Evolutionary conservation across 345 rosid genomes (phyloP).

Genomic region (Firmiana major): DNA sequence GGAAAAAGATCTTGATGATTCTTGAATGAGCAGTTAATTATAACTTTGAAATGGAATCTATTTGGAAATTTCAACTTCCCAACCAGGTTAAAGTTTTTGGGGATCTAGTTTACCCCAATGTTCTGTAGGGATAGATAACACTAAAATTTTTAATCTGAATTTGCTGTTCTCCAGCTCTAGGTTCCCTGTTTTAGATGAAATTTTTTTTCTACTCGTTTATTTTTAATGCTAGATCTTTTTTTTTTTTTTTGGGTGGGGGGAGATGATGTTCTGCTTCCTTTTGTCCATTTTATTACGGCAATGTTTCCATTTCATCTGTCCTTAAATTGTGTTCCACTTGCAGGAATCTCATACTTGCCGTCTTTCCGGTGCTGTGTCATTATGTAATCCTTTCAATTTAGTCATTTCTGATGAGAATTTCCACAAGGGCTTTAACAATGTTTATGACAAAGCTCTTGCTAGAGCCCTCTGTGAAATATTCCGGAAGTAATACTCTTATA

Average conservation of each 20-base stretch:
- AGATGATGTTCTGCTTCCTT: neutral
- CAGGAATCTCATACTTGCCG: slow-evolving; percentile 69
- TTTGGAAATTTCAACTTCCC: neutral
- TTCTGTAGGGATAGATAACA: too few relatives aligned
- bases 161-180: neutral
- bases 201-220: neutral
- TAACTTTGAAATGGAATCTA: slow-evolving; percentile 2
- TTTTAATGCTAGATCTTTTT: neutral
- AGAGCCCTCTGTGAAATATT: slow-evolving; percentile 61
- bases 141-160: neutral
- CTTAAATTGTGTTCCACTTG: slow-evolving; percentile 18
- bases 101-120: neutral
- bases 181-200: neutral
- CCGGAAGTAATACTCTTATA: slow-evolving; percentile 45
- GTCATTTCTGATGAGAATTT: slow-evolving; percentile 88
- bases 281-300: neutral
- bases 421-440: slow-evolving; percentile 82
- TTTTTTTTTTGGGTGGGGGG: neutral
- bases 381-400: slow-evolving; percentile 95
- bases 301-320: slow-evolving; percentile 1
- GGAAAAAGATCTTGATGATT: neutral
- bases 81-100: neutral
- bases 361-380: slow-evolving; percentile 74
- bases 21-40: neutral
- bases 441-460: slow-evolving; percentile 80